Evolutionary conservation across 352 stramenopile genomes (phyloP).

Genomic region (Phytophthora fragariae): DNA sequence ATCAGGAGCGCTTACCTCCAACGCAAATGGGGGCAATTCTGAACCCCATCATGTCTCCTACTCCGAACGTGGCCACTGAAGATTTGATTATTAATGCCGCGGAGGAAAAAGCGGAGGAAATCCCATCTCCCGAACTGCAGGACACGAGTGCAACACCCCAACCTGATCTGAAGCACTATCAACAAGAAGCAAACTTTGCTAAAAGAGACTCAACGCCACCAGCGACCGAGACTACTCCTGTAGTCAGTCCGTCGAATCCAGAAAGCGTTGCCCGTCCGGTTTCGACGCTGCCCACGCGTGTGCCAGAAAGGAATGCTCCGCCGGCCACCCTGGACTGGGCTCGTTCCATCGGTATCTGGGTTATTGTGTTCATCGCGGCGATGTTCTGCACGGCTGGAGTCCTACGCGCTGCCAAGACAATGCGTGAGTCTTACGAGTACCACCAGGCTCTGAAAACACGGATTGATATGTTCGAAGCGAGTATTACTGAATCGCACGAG

Average conservation of each 20-base stretch:
- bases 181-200: constrained; percentile 4
- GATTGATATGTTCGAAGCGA: constrained; percentile 67
- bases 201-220: neutral
- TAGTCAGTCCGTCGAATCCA: neutral
- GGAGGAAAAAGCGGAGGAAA: neutral
- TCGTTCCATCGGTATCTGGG: constrained; percentile 40
- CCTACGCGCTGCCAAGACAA: constrained; percentile 52
- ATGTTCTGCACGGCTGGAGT: constrained; percentile 66
- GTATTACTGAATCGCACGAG: constrained; percentile 73
- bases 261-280: neutral
- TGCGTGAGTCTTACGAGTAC: constrained; percentile 71
- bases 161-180: neutral
- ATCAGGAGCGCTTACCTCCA: constrained; percentile 20
- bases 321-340: constrained; percentile 28
- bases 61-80: neutral
- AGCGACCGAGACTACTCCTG: neutral
- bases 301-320: constrained; percentile 1
- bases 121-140: neutral
- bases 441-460: constrained; percentile 63
- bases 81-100: neutral
- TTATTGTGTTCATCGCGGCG: constrained; percentile 49
- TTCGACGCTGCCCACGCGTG: neutral
- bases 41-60: constrained; percentile 14
- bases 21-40: constrained; percentile 39
- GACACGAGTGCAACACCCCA: neutral